Percentiles rank a stretch among this genome's conserved stretches.
phyloP scores from a whole-genome alignment of 148 eudicot species.

The Rhododendron williamsianum region DNA sequence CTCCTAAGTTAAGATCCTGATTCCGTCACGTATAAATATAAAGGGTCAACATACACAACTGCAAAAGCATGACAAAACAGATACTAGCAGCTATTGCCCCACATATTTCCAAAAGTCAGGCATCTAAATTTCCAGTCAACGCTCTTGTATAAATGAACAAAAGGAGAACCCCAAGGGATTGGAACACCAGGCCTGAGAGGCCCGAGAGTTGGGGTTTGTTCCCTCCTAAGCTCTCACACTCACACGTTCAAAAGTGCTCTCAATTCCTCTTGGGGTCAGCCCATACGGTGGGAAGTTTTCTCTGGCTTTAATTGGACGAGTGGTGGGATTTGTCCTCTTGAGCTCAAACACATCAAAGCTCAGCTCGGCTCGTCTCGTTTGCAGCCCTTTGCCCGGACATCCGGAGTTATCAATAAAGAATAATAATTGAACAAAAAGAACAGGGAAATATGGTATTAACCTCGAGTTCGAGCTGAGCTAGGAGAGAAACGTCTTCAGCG shows the following conservation, averaged over 20 bases:
- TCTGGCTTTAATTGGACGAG: background rate
- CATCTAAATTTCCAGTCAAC: background rate
- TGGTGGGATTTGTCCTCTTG: background rate
- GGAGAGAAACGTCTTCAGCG: slow-evolving; percentile 60
- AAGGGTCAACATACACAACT: background rate
- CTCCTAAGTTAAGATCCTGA: background rate
- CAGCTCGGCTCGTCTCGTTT: too few relatives aligned
- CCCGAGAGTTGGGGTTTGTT: background rate
- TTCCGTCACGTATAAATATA: background rate
- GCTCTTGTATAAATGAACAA: background rate
- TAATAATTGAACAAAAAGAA: background rate
- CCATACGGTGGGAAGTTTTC: background rate
- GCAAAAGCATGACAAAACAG: background rate
- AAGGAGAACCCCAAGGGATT: background rate
- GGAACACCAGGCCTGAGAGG: background rate
- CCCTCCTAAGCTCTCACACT: background rate
- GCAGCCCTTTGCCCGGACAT: too few relatives aligned
- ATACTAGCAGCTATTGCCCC: background rate
- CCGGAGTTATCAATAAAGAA: too few relatives aligned
- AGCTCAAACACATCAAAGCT: too few relatives aligned
- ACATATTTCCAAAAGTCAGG: background rate
- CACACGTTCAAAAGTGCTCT: background rate
- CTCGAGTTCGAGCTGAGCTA: slow-evolving; percentile 81
- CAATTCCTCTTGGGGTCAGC: background rate
- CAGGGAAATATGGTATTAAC: slow-evolving; percentile 16